Evolutionary conservation across 495 filamentous ascomycete species (phyloP), one percentile per base, ranked within the genome.

Genomic region (Neurospora sp.): DNA sequence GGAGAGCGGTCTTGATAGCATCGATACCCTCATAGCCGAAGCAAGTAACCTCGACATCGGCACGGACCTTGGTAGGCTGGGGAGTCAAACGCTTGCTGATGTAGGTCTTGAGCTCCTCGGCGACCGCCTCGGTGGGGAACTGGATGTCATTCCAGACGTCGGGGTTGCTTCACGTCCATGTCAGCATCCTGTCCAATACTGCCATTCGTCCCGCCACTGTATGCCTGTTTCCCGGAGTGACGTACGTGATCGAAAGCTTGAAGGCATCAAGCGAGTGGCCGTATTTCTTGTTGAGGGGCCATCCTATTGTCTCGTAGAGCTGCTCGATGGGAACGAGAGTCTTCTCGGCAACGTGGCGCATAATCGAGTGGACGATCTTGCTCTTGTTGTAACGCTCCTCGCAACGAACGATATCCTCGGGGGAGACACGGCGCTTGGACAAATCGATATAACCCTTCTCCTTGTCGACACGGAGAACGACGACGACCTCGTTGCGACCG

Each of bases 361-460:
- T 92, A 82, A 99, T 98, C 5, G 92, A 95, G 84, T 98, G 95
- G 71, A 98, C 96, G 86, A 97, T 95, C 86, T 99, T 99, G 87
- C 92, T 93, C 90, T 99, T 99, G 89, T 99, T 99, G 87, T 97
- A 99, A 44, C 96, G 90, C 85, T 99, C 96, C 81, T 99, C 96
- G 83, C 96, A 98, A 85, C 97, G 97, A 72, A 97, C 86, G 62
- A 98, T 95, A 86, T 99, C 96, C 81, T 99, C 96, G 41, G 96
- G 93, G 5, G 94, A 97, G 39, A 99, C 96, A 84, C 96, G 91
- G 75, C 96, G 95, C 87, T 99, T 99, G 38, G 93, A 97, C 76
- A 99, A 87, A 91, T 99, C 96, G 83, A 99, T 99, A 80, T 99
- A 99, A 77, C 94, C 95, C 85, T 99, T 99, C 85, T 99, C 96